Evolutionary conservation across 2,329 filamentous ascomycete species (phyloP), one percentile per base, ranked within the genome.

Genomic region (Orbilia javanica): DNA sequence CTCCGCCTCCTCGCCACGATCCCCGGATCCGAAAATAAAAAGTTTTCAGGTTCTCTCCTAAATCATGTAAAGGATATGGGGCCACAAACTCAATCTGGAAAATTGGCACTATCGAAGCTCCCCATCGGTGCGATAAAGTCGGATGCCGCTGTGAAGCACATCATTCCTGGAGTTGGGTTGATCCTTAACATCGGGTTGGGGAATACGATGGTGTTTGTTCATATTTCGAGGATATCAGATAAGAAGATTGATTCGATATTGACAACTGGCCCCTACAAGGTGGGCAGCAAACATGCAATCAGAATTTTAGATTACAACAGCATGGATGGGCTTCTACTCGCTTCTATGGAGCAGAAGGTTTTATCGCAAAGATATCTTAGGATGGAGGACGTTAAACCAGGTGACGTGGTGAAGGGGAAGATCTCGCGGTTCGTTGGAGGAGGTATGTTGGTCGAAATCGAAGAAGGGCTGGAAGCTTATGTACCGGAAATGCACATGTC

Each of bases 171-270:
- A 2, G 89, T 95, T 77, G 96, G 96, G 66, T 86, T 97, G 1
- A 97, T 96, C 82, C 87, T 94, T 15, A 89, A 92, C 80, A 85
- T 95, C 27, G 90, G 90, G 1, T 85, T 91, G 4, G 86, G 88
- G 46, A 89, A 90, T 31, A 86, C 95, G 1, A 86, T 89, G n/a
- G 93, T 93, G 8, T 99, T 97, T 82, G 94, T 96, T 22, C 96
- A 99, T 84, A 96, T 99, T 80, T 99, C 96, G 0, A 90, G 93
- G 80, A 89, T 99, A 79, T 92, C 95, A 75, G 95, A 99, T 83
- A 91, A 91, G 80, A 97, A 96, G 83, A 88, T 97, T 66, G 96
- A 98, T 79, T 89, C 89, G 0, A 86, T 99, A 4, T 92, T 93
- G 13, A 89, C 93, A 79, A 87, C 89, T 2, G 96, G 96, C 0